Evolutionary conservation across 2,329 filamentous ascomycete genomes (phyloP).

Genomic region (Dendrostoma leiphaemia): DNA sequence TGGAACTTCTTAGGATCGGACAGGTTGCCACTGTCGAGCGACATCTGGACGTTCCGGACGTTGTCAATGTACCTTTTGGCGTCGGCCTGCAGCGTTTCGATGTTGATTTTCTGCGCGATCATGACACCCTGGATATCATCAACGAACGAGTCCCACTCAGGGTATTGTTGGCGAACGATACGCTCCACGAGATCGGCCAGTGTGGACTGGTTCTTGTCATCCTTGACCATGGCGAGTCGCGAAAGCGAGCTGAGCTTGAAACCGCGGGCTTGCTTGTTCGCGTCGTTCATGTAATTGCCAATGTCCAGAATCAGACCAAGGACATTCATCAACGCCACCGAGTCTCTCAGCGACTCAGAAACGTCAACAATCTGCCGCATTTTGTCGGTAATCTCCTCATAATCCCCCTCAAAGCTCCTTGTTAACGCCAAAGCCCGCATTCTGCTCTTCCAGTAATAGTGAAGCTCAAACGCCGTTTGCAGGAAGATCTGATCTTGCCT

Average conservation of each 20-base stretch:
- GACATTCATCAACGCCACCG: conserved; percentile 92
- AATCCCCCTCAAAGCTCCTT: conserved; percentile 79
- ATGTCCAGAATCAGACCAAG: conserved; percentile 95
- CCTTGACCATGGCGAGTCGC: conserved; percentile 94
- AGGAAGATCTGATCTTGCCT: conserved; percentile 95
- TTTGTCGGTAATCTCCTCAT: conserved; percentile 85
- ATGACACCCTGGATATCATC: conserved; percentile 82
- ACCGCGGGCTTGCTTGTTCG: conserved; percentile 95
- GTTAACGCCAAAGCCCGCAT: conserved; percentile 89
- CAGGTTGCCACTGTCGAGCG: conserved; percentile 88
- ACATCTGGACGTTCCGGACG: conserved; percentile 88
- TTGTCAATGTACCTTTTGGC: conserved; percentile 93
- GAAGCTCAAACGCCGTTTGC: conserved; percentile 87
- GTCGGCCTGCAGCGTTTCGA: conserved; percentile 85
- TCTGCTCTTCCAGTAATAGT: conserved; percentile 97
- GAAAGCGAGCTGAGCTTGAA: conserved; percentile 97
- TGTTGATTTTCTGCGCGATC: conserved; percentile 83
- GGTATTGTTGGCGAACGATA: conserved; percentile 93
- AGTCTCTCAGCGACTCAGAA: conserved; percentile 86
- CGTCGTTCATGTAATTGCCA: conserved; percentile 99
- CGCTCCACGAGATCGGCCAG: conserved; percentile 95
- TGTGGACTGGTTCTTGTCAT: conserved; percentile 97
- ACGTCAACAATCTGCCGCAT: conserved; percentile 83
- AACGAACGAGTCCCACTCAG: conserved; percentile 87
- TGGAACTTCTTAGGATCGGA: conserved; percentile 98